Evolutionary conservation across 148 eudicot species (phyloP), one percentile per base, ranked within the genome.

Genomic region (Pouteria glomerata): DNA sequence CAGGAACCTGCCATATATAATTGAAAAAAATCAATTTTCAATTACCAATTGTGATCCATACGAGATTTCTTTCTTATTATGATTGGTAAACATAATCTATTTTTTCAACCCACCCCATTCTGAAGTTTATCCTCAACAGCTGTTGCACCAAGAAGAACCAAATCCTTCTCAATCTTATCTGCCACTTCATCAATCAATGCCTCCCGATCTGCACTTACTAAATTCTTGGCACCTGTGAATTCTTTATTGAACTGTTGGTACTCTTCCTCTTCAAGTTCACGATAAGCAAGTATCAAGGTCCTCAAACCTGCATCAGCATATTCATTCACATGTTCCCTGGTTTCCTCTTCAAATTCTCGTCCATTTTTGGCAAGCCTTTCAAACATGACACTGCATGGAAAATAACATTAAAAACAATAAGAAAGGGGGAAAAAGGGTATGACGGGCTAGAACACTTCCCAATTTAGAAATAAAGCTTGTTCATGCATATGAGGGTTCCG

Each of bases 81-180:
- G 12, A 15, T 13, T 34, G n/a, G 37, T 37, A 2, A 23, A 31
- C 45, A 37, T 39, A 63, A 73, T 14, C 23, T 52, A n/a, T 18
- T 26, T 27, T 19, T 30, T 42, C 23, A 45, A 75, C 86, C 48
- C 75, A 92, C 97, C 86, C 97, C 98, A 6, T 78, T 76, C 71
- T 93, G 98, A 66, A 93, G 95, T 78, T 93, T 93, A 70, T 93
- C 98, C 78, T 93, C 98, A 68, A 93, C 96, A 66, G 98, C 97
- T 64, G 98, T 90, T 41, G 98, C 95, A 81, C 98, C 98, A 76
- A 93, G 85, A 74, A 93, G 97, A 77, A 85, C 76, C 86, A 93
- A 72, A 76, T 89, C 90, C 75, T 71, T 93, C 79, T 93, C 98
- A 55, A 93, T 80, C 30, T 75, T 79, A 63, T 88, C 97, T 1